phyloP scores from a whole-genome alignment of 202 grass and related monocot species.

The Eragrostis tef region DNA sequence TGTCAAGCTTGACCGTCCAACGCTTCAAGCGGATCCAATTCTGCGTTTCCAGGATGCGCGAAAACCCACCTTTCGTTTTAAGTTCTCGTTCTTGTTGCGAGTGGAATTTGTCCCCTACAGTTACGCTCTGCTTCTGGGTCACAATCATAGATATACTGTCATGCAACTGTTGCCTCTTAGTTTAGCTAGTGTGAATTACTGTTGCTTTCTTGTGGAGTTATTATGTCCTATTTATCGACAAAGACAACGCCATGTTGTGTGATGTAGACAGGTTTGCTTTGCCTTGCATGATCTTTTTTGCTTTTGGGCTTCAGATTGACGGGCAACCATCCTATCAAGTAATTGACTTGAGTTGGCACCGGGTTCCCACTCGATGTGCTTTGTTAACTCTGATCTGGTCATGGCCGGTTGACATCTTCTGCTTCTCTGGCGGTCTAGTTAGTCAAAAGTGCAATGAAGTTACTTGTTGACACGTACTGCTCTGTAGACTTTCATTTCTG shows the following conservation, averaged over 20 bases:
- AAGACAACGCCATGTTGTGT: conserved; percentile 46
- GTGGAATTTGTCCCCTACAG: conserved; percentile 20
- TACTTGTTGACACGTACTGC: conserved; percentile 37
- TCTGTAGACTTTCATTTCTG: neutral
- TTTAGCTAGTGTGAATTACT: conserved; percentile 37
- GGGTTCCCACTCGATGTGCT: conserved; percentile 27
- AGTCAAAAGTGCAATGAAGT: conserved; percentile 22
- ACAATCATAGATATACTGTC: conserved; percentile 40
- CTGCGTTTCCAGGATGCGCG: neutral
- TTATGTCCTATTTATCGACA: conserved; percentile 37
- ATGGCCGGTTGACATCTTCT: conserved; percentile 28
- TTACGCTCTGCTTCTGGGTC: conserved; percentile 41
- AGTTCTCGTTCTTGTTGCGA: conserved; percentile 43
- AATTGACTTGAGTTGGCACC: conserved; percentile 38
- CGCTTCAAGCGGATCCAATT: conserved; percentile 37
- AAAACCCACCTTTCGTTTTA: conserved; percentile 22
- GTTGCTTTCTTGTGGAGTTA: conserved; percentile 46
- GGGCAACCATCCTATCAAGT: conserved; percentile 31
- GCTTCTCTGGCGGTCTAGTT: conserved; percentile 20
- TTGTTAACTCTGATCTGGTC: conserved; percentile 44
- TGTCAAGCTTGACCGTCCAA: neutral
- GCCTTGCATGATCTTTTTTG: conserved; percentile 35
- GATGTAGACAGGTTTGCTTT: conserved; percentile 40
- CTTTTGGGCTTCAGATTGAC: conserved; percentile 26
- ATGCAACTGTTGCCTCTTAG: conserved; percentile 45